Conservation (phyloP, 495 filamentous ascomycete genomes). For the Xylaria scruposa region DNA sequence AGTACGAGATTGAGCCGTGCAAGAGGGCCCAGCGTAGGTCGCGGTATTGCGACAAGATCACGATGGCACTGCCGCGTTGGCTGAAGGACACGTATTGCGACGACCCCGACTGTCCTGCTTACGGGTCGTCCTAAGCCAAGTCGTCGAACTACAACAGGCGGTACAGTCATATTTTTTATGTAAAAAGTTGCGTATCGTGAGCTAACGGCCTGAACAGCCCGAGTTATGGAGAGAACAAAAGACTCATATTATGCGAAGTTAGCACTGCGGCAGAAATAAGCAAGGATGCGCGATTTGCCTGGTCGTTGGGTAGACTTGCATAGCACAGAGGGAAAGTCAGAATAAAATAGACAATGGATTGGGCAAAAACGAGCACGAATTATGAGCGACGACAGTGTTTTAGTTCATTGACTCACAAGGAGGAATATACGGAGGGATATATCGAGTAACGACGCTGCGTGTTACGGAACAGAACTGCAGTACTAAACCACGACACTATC, state of each 20-base stretch:
- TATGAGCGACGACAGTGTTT: not conserved
- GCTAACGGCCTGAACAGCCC: not conserved
- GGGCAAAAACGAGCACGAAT: not conserved
- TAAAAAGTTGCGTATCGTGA: not conserved
- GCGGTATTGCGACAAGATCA: conserved; percentile 19
- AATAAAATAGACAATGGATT: not conserved
- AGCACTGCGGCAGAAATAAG: not conserved
- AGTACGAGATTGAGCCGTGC: conserved; percentile 14
- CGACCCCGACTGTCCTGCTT: conserved; percentile 6
- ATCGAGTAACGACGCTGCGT: not conserved
- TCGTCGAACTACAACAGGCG: not conserved
- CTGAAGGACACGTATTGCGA: conserved; percentile 18
- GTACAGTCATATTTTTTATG: not conserved
- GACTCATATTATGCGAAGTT: not conserved
- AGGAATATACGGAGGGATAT: not conserved
- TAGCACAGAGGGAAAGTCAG: not conserved
- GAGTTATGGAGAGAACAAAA: not conserved
- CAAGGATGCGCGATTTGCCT: too few species aligned
- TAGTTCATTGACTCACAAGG: too few species aligned
- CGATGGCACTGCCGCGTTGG: conserved; percentile 23
- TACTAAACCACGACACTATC: too few species aligned
- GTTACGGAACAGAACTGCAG: too few species aligned
- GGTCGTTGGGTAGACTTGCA: not conserved
- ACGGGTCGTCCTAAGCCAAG: not conserved
- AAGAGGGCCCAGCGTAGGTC: not conserved